These are phyloP conservation scores for Talaromyces sp. DNA, from an alignment of 2,329 filamentous ascomycete species.

Conservation along the genomic window DNA sequence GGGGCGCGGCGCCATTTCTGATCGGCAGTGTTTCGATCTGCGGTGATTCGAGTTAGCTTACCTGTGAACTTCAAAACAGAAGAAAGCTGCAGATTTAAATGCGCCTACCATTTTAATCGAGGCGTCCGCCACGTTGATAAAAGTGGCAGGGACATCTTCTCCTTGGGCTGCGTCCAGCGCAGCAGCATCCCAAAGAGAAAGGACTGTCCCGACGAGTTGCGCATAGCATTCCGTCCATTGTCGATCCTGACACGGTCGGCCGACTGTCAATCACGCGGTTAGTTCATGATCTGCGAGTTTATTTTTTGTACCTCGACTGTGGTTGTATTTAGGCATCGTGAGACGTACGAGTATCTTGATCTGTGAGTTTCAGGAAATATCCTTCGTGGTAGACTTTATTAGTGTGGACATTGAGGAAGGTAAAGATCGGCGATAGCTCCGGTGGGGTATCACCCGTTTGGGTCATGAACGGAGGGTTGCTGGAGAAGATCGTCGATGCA, in stretches of 20 bases:
- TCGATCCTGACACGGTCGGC: conserved; percentile 80
- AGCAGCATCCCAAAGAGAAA: conserved; percentile 93
- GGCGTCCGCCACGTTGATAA: conserved; percentile 95
- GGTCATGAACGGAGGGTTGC: conserved; percentile 84
- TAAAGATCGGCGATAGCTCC: conserved; percentile 92
- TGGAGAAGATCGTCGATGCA: conserved; percentile 82
- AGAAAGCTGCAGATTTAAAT: not conserved
- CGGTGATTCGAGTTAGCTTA: conserved; percentile 33
- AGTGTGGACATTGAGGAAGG: conserved; percentile 87
- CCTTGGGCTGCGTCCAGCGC: conserved; percentile 86
- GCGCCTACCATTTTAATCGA: conserved; percentile 91
- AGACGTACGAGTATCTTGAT: conserved; percentile 83
- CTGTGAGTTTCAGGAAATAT: conserved; percentile 95
- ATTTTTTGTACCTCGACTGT: too few species aligned
- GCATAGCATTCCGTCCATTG: conserved; percentile 97
- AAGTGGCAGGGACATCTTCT: conserved; percentile 83
- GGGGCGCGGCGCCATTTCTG: conserved; percentile 72
- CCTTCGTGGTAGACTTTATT: conserved; percentile 98
- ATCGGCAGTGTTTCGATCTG: conserved; percentile 92
- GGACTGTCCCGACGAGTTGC: conserved; percentile 89
- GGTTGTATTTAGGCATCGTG: too few species aligned
- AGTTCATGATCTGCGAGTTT: too few species aligned
- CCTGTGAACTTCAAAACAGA: not conserved
- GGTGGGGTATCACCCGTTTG: conserved; percentile 82
- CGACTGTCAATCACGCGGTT: conserved; percentile 62